Evolutionary conservation across 78 protist species (phyloP).

Genomic region (Dictyostelium brefeldianum): DNA sequence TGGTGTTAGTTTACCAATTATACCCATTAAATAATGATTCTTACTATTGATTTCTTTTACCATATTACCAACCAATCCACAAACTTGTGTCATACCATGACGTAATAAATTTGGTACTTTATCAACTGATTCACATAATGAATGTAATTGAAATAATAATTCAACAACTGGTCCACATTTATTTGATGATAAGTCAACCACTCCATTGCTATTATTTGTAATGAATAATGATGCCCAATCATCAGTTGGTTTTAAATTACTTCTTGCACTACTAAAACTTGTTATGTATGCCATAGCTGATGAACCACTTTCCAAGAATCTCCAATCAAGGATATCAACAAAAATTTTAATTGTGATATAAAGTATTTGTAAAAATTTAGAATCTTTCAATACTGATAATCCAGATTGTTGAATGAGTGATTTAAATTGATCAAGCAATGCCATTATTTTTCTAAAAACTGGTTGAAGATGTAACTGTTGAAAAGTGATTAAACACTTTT

Average conservation of each 20-base stretch:
- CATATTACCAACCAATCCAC: constrained; percentile 5
- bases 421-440: neutral
- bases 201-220: neutral
- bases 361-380: neutral
- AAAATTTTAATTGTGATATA: neutral
- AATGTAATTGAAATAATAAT: constrained; percentile 34
- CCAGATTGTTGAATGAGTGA: neutral
- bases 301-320: neutral
- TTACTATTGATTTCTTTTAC: neutral
- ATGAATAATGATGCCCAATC: constrained; percentile 33
- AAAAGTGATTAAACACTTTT: constrained; percentile 16
- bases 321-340: constrained; percentile 25
- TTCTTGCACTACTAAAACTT: neutral
- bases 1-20: neutral
- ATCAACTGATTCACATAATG: neutral
- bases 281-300: neutral
- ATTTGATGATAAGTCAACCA: neutral
- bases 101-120: constrained; percentile 36
- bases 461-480: constrained; percentile 45
- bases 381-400: neutral
- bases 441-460: neutral
- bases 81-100: constrained; percentile 8
- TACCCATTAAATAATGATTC: neutral
- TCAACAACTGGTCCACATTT: neutral
- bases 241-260: neutral